Evolutionary conservation across 2,329 filamentous ascomycete species (phyloP).

Genomic region (Spiromastix sp.): DNA sequence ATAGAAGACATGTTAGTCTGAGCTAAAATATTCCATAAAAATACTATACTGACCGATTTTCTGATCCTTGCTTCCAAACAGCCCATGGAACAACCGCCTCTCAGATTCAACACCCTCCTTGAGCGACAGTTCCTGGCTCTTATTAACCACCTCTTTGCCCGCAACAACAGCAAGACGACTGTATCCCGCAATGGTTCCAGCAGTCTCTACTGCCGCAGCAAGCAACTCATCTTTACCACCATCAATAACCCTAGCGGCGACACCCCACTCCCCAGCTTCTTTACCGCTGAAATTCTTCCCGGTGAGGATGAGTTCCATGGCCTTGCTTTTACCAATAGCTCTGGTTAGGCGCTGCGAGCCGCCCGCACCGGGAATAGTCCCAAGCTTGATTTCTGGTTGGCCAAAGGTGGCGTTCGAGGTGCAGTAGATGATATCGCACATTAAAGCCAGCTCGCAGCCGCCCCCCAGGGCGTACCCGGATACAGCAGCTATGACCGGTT

Average conservation of each 20-base stretch:
- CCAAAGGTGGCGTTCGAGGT: conserved; percentile 80
- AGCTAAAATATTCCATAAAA: not conserved
- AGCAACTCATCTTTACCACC: conserved; percentile 68
- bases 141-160: conserved; percentile 97
- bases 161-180: conserved; percentile 80
- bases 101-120: conserved; percentile 92
- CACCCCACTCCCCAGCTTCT: conserved; percentile 81
- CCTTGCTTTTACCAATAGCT: conserved; percentile 71
- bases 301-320: conserved; percentile 87
- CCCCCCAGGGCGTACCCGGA: conserved; percentile 91
- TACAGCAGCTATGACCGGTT: conserved; percentile 87
- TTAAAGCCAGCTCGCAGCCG: conserved; percentile 93
- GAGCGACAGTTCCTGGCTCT: conserved; percentile 84
- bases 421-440: conserved; percentile 94
- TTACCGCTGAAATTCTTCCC: conserved; percentile 73
- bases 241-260: conserved; percentile 73
- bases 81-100: conserved; percentile 78
- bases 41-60: conserved; percentile 60
- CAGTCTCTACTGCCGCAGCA: conserved; percentile 68
- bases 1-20: conserved; percentile 2
- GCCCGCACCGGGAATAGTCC: conserved; percentile 82
- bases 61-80: conserved; percentile 93
- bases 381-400: conserved; percentile 94
- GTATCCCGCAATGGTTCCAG: conserved; percentile 80
- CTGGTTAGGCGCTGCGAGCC: conserved; percentile 81